These are phyloP conservation scores for Schizopora paradoxa DNA, from an alignment of 1,284 basidiomycete genomes.

Conservation along the genomic window DNA sequence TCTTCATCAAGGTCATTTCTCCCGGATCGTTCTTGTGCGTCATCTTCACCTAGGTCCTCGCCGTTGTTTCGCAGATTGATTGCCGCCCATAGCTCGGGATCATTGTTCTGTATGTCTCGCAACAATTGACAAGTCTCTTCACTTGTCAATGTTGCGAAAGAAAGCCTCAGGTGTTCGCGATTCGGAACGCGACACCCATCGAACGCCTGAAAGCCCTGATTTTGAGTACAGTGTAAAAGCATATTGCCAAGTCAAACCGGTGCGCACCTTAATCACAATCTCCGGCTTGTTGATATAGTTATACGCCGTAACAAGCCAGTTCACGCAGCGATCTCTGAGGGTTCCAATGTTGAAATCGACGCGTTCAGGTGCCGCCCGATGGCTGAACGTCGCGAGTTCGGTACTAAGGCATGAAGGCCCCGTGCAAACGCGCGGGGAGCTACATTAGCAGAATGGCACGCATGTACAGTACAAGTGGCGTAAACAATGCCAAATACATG, in stretches of 20 bases:
- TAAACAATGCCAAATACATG: no score
- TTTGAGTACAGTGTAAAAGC: not conserved
- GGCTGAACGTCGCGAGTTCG: no score
- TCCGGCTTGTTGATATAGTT: conserved; percentile 7
- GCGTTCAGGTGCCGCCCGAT: not conserved
- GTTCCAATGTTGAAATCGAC: not conserved
- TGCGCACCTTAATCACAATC: conserved; percentile 14
- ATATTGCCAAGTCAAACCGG: not conserved
- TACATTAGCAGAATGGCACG: no score
- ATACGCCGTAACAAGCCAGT: conserved; percentile 7
- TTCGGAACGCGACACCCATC: conserved; percentile 11
- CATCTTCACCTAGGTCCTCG: not conserved
- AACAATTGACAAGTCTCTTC: conserved; percentile 5
- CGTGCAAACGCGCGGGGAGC: no score
- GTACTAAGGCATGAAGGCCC: no score
- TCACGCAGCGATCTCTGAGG: conserved; percentile 6
- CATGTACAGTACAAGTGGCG: no score
- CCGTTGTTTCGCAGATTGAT: not conserved
- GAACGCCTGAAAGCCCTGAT: conserved; percentile 18
- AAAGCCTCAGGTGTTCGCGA: conserved; percentile 14
- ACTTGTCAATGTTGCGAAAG: conserved; percentile 16
- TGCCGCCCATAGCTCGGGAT: conserved; percentile 1
- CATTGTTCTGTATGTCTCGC: not conserved
- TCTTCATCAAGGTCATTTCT: no score
- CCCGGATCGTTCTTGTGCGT: not conserved